phyloP scores from a whole-genome alignment of 495 filamentous ascomycete species.

The Cenococcum geophilum region DNA sequence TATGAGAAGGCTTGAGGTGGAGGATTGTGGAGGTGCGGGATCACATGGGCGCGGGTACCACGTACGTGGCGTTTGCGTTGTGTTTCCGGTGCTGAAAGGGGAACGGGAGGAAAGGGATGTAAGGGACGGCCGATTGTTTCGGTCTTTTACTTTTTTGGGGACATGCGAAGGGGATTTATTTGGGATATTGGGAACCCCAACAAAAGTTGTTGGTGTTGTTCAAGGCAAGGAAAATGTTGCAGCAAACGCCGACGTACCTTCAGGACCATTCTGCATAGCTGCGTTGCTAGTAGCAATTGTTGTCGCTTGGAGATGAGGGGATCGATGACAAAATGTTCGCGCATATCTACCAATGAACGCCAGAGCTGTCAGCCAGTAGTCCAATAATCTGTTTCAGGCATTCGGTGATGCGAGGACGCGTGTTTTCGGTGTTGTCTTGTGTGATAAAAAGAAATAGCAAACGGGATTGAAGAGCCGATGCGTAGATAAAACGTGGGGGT shows the following conservation, averaged over 20 bases:
- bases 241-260: constrained; percentile 58
- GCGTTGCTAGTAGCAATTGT: constrained; percentile 90
- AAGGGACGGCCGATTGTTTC: no score
- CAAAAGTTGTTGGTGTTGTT: no score
- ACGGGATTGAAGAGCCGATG: constrained; percentile 22
- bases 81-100: no score
- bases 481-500: constrained; percentile 29
- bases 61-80: no score
- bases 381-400: constrained; percentile 5
- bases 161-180: background rate
- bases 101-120: no score
- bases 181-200: constrained; percentile 1
- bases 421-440: background rate
- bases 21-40: no score
- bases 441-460: constrained; percentile 12
- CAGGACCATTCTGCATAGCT: constrained; percentile 97
- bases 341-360: constrained; percentile 61
- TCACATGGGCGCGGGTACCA: no score
- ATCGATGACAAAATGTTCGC: constrained; percentile 94
- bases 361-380: constrained; percentile 18
- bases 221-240: no score
- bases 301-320: constrained; percentile 95
- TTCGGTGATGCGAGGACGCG: constrained; percentile 6
- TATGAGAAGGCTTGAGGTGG: no score
- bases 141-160: no score